A percentile compares a stretch with the other conserved stretches of the same genome.
Evolutionary conservation across 1,139 yeast genomes (phyloP).

Genomic region (Hyphopichia pseudoburtonii): DNA sequence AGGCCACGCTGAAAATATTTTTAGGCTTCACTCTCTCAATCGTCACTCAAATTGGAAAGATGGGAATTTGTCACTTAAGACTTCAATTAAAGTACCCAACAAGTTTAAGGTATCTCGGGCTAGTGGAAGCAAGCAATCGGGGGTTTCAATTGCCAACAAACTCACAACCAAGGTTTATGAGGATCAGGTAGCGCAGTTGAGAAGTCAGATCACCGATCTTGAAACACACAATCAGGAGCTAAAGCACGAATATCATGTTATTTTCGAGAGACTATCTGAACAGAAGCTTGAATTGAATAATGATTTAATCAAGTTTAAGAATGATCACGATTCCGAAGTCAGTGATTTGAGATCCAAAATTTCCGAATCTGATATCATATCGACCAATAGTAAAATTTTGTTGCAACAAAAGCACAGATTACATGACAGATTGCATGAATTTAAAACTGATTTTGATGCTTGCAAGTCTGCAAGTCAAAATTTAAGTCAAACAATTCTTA

Average conservation of each 20-base stretch:
- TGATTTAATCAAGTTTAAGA: constrained; percentile 7
- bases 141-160: neutral
- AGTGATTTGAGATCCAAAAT: constrained; percentile 5
- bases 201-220: constrained; percentile 11
- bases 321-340: constrained; percentile 2
- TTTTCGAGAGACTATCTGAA: constrained; percentile 7
- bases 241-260: constrained; percentile 9
- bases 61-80: no score
- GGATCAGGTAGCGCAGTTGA: constrained; percentile 9
- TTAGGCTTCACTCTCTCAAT: no score
- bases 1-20: no score
- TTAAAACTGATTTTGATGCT: constrained; percentile 14
- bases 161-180: constrained; percentile 7
- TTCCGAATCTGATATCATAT: constrained; percentile 4
- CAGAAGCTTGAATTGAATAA: constrained; percentile 5
- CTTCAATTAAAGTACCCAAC: no score
- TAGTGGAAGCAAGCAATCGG: neutral
- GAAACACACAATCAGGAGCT: constrained; percentile 12
- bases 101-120: neutral
- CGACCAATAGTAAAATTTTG: constrained; percentile 5
- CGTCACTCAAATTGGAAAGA: no score
- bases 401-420: constrained; percentile 10
- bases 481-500: constrained; percentile 12
- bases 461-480: constrained; percentile 13
- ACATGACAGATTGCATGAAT: constrained; percentile 11